phyloP scores from a whole-genome alignment of 2,329 filamentous ascomycete genomes.

The Helotiales sp. region DNA sequence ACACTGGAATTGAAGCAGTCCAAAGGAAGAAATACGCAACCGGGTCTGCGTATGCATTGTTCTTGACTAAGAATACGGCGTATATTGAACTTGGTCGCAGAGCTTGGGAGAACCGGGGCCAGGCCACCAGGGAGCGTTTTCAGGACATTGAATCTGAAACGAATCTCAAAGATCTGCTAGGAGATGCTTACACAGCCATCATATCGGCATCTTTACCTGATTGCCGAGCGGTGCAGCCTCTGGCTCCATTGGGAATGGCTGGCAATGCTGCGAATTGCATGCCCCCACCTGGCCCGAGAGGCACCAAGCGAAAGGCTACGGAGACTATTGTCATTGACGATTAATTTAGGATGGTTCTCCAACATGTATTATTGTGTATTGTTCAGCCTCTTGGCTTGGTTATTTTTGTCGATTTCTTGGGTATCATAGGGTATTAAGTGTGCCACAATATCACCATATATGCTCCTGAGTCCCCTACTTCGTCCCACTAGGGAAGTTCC shows the following conservation, averaged over 20 bases:
- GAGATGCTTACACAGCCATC: background rate
- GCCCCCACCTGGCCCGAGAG: background rate
- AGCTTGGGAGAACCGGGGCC: constrained; percentile 10
- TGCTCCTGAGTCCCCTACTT: no score
- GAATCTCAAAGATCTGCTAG: constrained; percentile 7
- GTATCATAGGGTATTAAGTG: background rate
- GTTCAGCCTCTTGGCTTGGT: no score
- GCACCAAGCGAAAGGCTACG: background rate
- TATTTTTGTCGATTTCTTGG: background rate
- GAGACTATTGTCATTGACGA: constrained; percentile 7
- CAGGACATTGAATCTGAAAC: background rate
- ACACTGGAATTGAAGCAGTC: constrained; percentile 4
- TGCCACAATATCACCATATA: background rate
- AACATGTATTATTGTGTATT: no score
- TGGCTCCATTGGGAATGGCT: background rate
- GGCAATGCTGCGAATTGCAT: background rate
- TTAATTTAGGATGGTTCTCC: no score
- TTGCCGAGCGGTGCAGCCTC: background rate
- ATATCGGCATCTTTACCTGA: background rate
- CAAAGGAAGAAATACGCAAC: constrained; percentile 8
- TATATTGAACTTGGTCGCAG: background rate
- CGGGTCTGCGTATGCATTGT: constrained; percentile 16
- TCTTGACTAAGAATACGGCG: constrained; percentile 23
- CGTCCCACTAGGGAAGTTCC: no score
- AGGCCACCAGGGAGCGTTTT: constrained; percentile 13